These are phyloP conservation scores for Clonostachys sp. DNA, from an alignment of 2,329 filamentous ascomycete species.

Conservation along the genomic window DNA sequence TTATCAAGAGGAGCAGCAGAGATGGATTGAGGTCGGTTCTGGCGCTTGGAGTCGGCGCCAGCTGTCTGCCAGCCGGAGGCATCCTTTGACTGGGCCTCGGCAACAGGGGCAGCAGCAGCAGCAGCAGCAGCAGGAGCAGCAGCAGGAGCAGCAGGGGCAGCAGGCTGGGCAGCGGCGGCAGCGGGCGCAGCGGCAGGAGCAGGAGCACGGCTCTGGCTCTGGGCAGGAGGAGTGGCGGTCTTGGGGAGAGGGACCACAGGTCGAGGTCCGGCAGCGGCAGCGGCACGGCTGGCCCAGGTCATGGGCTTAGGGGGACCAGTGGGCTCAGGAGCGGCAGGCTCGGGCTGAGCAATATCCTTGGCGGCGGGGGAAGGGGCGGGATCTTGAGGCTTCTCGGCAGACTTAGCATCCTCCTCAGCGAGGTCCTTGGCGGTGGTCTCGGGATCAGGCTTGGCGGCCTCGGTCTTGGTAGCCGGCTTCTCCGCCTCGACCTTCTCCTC, in stretches of 20 bases:
- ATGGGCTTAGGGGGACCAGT: conserved; percentile 52
- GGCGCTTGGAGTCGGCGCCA: conserved; percentile 77
- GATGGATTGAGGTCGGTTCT: conserved; percentile 68
- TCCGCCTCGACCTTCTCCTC: conserved; percentile 23
- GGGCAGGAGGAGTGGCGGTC: conserved; percentile 46
- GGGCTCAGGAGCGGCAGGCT: conserved; percentile 39
- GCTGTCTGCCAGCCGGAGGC: conserved; percentile 75
- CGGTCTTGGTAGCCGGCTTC: conserved; percentile 26
- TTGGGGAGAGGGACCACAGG: conserved; percentile 53
- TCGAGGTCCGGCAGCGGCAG: conserved; percentile 52
- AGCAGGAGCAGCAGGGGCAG: conserved; percentile 31
- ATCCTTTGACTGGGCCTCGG: conserved; percentile 45
- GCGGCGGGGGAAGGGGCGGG: conserved; percentile 48
- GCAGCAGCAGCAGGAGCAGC: conserved; percentile 26
- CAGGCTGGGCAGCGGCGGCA: conserved; percentile 32
- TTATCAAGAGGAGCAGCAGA: conserved; percentile 56
- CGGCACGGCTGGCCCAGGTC: conserved; percentile 69
- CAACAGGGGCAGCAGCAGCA: conserved; percentile 27
- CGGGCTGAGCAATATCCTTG: conserved; percentile 35
- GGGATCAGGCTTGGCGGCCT: conserved; percentile 32
- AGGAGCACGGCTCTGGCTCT: conserved; percentile 44
- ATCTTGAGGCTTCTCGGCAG: conserved; percentile 64
- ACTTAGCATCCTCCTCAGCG: conserved; percentile 50
- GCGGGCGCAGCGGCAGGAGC: conserved; percentile 34
- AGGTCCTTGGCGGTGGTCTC: conserved; percentile 48